Evolutionary conservation across 2,329 filamentous ascomycete genomes (phyloP).

Genomic region (Pestalotiopsis sp.): DNA sequence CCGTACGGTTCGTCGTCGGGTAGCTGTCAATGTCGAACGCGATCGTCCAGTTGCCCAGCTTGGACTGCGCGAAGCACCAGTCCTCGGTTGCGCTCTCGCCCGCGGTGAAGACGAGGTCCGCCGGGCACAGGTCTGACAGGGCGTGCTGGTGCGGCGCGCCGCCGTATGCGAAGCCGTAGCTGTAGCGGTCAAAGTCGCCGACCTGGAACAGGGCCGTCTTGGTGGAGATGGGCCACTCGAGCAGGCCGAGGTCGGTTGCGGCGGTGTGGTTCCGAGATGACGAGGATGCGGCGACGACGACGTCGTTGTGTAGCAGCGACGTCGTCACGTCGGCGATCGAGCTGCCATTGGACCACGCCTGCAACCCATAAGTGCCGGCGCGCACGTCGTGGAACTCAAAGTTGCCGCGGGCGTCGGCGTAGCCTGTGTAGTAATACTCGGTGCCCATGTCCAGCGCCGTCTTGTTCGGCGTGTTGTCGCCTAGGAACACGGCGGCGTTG

Average conservation of each 20-base stretch:
- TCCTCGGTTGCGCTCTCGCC: constrained; percentile 40
- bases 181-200: constrained; percentile 49
- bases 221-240: constrained; percentile 43
- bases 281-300: constrained; percentile 32
- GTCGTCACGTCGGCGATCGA: constrained; percentile 47
- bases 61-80: constrained; percentile 53
- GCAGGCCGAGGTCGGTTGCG: constrained; percentile 36
- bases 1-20: constrained; percentile 16
- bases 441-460: constrained; percentile 50
- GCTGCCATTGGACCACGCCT: constrained; percentile 53
- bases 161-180: constrained; percentile 45
- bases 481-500: constrained; percentile 52
- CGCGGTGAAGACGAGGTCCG: constrained; percentile 46
- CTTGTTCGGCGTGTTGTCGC: constrained; percentile 47
- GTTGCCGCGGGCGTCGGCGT: constrained; percentile 43
- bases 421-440: constrained; percentile 52
- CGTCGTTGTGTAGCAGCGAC: constrained; percentile 42
- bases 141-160: constrained; percentile 47
- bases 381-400: constrained; percentile 49
- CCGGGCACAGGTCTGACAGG: constrained; percentile 45
- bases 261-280: constrained; percentile 25
- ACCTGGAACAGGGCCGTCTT: constrained; percentile 50
- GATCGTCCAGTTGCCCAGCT: constrained; percentile 38
- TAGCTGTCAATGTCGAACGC: constrained; percentile 26
- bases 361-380: constrained; percentile 46